Evolutionary conservation across 1,139 yeast species (phyloP).

Genomic region (Geotrichum klebahnii): DNA sequence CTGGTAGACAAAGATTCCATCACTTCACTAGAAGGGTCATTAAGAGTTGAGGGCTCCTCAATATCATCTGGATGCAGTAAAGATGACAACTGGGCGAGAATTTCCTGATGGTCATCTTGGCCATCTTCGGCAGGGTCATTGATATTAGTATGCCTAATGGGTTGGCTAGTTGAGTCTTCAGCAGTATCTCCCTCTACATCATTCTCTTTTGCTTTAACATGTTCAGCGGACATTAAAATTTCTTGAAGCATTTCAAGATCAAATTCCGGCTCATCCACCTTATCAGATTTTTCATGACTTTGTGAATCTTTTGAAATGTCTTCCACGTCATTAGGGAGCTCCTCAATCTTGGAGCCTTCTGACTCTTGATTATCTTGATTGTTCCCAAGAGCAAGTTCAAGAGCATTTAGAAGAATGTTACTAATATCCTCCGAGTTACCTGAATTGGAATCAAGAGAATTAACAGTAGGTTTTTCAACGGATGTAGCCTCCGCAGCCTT

Average conservation of each 20-base stretch:
- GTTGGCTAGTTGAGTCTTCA: background rate
- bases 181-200: slow-evolving; percentile 1
- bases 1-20: slow-evolving; percentile 6
- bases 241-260: slow-evolving; percentile 16
- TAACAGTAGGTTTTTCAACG: too few species aligned
- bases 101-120: slow-evolving; percentile 16
- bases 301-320: background rate
- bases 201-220: slow-evolving; percentile 14
- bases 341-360: background rate
- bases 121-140: slow-evolving; percentile 34
- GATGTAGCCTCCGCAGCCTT: too few species aligned
- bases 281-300: background rate
- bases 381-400: slow-evolving; percentile 11
- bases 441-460: too few species aligned
- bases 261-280: slow-evolving; percentile 13
- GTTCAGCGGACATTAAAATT: slow-evolving; percentile 17
- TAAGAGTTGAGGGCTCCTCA: slow-evolving; percentile 7
- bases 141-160: background rate
- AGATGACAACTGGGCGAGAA: slow-evolving; percentile 22
- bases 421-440: slow-evolving; percentile 16
- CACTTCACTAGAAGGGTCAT: slow-evolving; percentile 2
- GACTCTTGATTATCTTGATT: slow-evolving; percentile 5
- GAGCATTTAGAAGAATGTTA: slow-evolving; percentile 14
- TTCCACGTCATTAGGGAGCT: background rate
- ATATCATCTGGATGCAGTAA: slow-evolving; percentile 17